phyloP scores from a whole-genome alignment of 1,284 basidiomycete genomes.

The Sanghuangporus baumii region DNA sequence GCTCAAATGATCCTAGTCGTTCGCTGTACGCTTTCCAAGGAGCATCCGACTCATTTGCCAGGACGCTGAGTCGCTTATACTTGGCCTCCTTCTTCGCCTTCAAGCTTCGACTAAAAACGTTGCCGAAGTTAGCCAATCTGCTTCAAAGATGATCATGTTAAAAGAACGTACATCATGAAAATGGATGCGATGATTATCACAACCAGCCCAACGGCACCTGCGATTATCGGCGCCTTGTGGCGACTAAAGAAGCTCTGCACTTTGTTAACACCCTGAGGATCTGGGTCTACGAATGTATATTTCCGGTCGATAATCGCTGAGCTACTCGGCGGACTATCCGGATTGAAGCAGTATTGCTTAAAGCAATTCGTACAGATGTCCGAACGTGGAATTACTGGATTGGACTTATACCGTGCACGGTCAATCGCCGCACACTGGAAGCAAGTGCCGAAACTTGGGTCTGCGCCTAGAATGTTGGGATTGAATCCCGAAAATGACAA shows the following conservation, averaged over 20 bases:
- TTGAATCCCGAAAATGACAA: slow-evolving; percentile 52
- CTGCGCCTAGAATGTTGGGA: slow-evolving; percentile 41
- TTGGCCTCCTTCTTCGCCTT: slow-evolving; percentile 6
- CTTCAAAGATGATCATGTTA: not conserved
- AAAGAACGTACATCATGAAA: slow-evolving; percentile 31
- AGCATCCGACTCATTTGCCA: slow-evolving; percentile 13
- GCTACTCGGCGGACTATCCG: slow-evolving; percentile 38
- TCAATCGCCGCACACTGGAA: slow-evolving; percentile 52
- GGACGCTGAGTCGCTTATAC: slow-evolving; percentile 13
- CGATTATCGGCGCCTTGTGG: slow-evolving; percentile 39
- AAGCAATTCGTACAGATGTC: slow-evolving; percentile 43
- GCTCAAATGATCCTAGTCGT: slow-evolving; percentile 14
- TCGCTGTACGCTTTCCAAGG: slow-evolving; percentile 18
- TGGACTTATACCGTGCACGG: slow-evolving; percentile 39
- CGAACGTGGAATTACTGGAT: slow-evolving; percentile 35
- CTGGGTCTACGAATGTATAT: slow-evolving; percentile 43
- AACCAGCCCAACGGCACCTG: slow-evolving; percentile 35
- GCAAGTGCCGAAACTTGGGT: slow-evolving; percentile 48
- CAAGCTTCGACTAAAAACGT: slow-evolving; percentile 1
- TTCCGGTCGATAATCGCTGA: slow-evolving; percentile 39
- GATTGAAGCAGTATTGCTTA: slow-evolving; percentile 50
- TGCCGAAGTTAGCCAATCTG: not conserved
- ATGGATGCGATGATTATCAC: slow-evolving; percentile 33
- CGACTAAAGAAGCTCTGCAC: slow-evolving; percentile 33
- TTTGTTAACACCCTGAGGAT: slow-evolving; percentile 38